Percentiles rank a stretch among this genome's conserved stretches.
phyloP scores from a whole-genome alignment of 2,329 filamentous ascomycete genomes.

The Hypomyces perniciosus region DNA sequence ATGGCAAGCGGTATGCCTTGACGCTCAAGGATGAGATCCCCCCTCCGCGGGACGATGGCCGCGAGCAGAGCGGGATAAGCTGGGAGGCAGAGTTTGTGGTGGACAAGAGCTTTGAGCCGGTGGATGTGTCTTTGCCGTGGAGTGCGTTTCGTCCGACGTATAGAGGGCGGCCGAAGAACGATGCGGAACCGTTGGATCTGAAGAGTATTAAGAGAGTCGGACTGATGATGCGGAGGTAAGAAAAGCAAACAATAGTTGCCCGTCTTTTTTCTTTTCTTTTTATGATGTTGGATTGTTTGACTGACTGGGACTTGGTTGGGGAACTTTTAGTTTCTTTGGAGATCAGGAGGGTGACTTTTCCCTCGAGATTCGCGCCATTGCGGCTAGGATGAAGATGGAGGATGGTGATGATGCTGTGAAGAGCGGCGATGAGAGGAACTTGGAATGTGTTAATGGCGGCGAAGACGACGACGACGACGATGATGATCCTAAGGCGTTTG shows the following conservation, averaged over 20 bases:
- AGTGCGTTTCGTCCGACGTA: constrained; percentile 64
- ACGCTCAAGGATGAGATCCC: constrained; percentile 66
- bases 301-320: constrained; percentile 17
- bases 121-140: constrained; percentile 55
- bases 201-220: constrained; percentile 59
- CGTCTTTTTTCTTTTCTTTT: neutral
- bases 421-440: too few species aligned
- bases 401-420: neutral
- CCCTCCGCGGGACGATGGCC: constrained; percentile 51
- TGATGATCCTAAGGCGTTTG: constrained; percentile 14
- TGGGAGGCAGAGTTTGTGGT: constrained; percentile 67
- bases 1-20: constrained; percentile 66
- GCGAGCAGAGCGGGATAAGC: constrained; percentile 65
- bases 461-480: constrained; percentile 20
- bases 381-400: constrained; percentile 18
- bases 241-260: neutral
- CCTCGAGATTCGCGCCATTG: constrained; percentile 26
- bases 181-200: constrained; percentile 54
- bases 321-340: constrained; percentile 61
- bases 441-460: too few species aligned
- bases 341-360: constrained; percentile 62
- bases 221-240: constrained; percentile 76
- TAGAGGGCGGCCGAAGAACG: constrained; percentile 58
- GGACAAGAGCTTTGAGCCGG: constrained; percentile 14
- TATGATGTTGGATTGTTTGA: constrained; percentile 5